These are phyloP conservation scores for Curvularia sp. DNA, from an alignment of 2,329 filamentous ascomycete genomes.

Conservation along the genomic window DNA sequence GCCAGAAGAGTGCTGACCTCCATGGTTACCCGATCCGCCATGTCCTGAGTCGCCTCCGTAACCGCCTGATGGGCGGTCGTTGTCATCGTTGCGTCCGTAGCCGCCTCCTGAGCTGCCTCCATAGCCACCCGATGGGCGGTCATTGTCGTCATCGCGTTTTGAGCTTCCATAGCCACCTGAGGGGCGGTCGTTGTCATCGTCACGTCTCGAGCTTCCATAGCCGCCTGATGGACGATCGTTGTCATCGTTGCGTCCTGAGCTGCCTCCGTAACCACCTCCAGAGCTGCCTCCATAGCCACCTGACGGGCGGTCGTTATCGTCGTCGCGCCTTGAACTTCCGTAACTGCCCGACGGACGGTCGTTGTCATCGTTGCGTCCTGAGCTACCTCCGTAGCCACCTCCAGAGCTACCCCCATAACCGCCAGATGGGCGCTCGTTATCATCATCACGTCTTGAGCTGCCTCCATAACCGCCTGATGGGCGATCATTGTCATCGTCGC, in stretches of 20 bases:
- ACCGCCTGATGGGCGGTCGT: conserved; percentile 33
- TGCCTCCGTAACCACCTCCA: conserved; percentile 26
- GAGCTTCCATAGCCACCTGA: conserved; percentile 22
- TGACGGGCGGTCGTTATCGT: conserved; percentile 32
- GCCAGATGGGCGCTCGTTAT: conserved; percentile 35
- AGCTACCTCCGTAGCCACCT: conserved; percentile 22
- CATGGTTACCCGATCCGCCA: conserved; percentile 32
- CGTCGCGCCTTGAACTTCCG: conserved; percentile 27
- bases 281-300: conserved; percentile 24
- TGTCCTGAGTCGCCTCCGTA: conserved; percentile 27
- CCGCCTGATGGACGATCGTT: conserved; percentile 35
- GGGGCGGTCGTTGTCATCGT: not conserved
- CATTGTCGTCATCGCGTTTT: conserved; percentile 22
- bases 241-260: conserved; percentile 24
- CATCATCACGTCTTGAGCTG: conserved; percentile 13
- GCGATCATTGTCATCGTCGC: conserved; percentile 25
- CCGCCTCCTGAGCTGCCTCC: conserved; percentile 22
- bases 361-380: conserved; percentile 32
- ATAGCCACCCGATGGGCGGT: conserved; percentile 32
- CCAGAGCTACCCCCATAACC: conserved; percentile 22
- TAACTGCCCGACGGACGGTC: conserved; percentile 34
- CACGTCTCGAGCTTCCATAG: conserved; percentile 22
- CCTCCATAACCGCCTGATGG: conserved; percentile 31
- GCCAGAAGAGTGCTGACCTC: conserved; percentile 49
- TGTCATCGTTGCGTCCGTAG: conserved; percentile 16